Evolutionary conservation across 2,329 filamentous ascomycete genomes (phyloP), one percentile per base, ranked within the genome.

Genomic region (Fusarium cicatricum): DNA sequence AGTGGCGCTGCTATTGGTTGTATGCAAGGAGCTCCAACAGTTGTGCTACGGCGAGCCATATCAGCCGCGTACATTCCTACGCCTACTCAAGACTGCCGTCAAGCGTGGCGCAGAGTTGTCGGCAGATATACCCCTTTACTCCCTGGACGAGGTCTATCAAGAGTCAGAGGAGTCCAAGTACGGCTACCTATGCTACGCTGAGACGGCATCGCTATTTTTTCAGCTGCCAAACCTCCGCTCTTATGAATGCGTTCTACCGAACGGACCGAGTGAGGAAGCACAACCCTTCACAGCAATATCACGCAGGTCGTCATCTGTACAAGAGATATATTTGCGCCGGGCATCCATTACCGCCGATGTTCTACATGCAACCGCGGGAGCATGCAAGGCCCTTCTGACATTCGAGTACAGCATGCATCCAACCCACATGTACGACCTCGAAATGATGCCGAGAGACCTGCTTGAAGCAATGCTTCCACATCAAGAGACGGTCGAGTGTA

Each of bases 361-460:
- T 7, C 11, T 52, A 2, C 15, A 28, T 2, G 9, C 7, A 15
- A 34, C 47, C 12, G 19, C 37, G 11, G 38, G 43, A 8, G 48
- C 42, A 2, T 56, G 53, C 38, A 47, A 52, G n/a, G 23, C 48
- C 4, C 15, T 56, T 11, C 37, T 43, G 9, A 21, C 38, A 5
- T 44, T 56, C 19, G 42, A 52, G n/a, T 52, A 33, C n/a, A 17
- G 28, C 5, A 37, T 39, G 2, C 21, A 33, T 26, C 3, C 23
- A 6, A 29, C 40, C 9, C 38, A 44, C n/a, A 44, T 56, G 26
- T 43, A 36, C 26, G 42, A 48, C 8, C 1, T 14, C 5, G 38
- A 56, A 7, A 32, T 56, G 33, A 40, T 40, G 53, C 48, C 48
- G 11, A 19, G 48, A 14, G 43, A 55, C 14, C 14, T 61, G 2